These are phyloP conservation scores for Pythium sp. DNA, from an alignment of 352 stramenopile species.

Conservation along the genomic window DNA sequence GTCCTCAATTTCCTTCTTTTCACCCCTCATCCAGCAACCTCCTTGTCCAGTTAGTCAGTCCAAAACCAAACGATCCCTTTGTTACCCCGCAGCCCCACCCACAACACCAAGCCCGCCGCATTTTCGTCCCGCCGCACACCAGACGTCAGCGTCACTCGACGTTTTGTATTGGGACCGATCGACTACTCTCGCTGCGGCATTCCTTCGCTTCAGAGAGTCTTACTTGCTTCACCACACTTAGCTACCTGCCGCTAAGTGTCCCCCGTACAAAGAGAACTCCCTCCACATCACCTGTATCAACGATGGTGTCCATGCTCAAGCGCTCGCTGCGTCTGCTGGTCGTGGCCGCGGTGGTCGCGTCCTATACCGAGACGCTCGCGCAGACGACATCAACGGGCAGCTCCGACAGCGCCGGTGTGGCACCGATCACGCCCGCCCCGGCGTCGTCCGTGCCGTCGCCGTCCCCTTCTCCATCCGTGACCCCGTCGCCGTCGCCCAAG, in stretches of 20 bases:
- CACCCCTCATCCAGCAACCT: neutral
- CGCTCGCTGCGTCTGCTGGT: conserved; percentile 13
- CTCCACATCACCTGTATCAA: no score
- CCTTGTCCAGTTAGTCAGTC: neutral
- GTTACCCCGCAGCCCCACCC: no score
- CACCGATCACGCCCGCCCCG: neutral
- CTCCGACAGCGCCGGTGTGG: conserved; percentile 3
- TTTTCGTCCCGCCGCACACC: neutral
- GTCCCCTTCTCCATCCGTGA: conserved; percentile 19
- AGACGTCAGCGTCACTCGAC: neutral
- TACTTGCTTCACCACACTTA: neutral
- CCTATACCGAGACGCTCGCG: conserved; percentile 1
- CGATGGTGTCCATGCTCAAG: conserved; percentile 12
- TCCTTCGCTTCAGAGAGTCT: conserved; percentile 7
- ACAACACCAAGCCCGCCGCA: neutral
- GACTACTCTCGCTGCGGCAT: conserved; percentile 4
- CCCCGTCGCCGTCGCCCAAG: conserved; percentile 22
- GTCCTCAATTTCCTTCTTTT: no score
- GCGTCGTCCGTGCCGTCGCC: conserved; percentile 4
- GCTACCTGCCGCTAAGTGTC: neutral
- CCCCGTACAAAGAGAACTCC: neutral
- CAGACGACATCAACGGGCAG: conserved; percentile 5
- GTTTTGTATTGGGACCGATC: conserved; percentile 1
- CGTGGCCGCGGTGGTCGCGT: conserved; percentile 8
- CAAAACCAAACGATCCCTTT: neutral